A percentile compares a stretch with the other conserved stretches of the same genome.
Conservation (phyloP, 352 stramenopile genomes). For the Lagenidium giganteum region DNA sequence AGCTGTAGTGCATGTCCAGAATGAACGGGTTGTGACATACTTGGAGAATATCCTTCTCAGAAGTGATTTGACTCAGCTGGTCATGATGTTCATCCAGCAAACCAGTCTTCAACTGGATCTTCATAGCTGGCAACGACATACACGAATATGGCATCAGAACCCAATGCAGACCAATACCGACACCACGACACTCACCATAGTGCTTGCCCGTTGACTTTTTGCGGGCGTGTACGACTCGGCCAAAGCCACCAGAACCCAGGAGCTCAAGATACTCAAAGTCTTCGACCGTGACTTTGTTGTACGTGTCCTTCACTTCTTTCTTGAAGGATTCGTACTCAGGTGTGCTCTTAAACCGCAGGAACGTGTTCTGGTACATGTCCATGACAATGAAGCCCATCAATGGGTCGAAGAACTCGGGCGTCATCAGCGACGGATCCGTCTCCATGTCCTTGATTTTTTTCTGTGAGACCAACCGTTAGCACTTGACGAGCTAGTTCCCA, state of each 20-base stretch:
- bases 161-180: neutral
- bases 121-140: conserved; percentile 89
- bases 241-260: conserved; percentile 88
- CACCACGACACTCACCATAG: conserved; percentile 45
- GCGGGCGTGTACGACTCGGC: conserved; percentile 83
- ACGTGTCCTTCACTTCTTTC: conserved; percentile 79
- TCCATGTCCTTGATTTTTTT: conserved; percentile 62
- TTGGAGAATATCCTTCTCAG: conserved; percentile 86
- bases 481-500: no score
- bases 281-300: conserved; percentile 83
- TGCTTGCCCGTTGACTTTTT: conserved; percentile 90
- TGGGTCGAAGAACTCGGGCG: conserved; percentile 62
- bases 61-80: conserved; percentile 81
- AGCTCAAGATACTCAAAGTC: conserved; percentile 84
- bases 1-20: conserved; percentile 89
- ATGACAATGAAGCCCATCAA: conserved; percentile 61
- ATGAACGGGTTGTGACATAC: conserved; percentile 87
- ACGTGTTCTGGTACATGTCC: conserved; percentile 82
- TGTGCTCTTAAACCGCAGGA: conserved; percentile 68
- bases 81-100: conserved; percentile 84
- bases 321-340: conserved; percentile 68
- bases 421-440: conserved; percentile 29
- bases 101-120: conserved; percentile 89
- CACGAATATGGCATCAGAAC: no score
- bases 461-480: conserved; percentile 18